Percentiles rank a stretch among this genome's conserved stretches.
These are phyloP conservation scores for Dictyostelium purpureum DNA, from an alignment of 78 protist species.

Conservation along the genomic window DNA sequence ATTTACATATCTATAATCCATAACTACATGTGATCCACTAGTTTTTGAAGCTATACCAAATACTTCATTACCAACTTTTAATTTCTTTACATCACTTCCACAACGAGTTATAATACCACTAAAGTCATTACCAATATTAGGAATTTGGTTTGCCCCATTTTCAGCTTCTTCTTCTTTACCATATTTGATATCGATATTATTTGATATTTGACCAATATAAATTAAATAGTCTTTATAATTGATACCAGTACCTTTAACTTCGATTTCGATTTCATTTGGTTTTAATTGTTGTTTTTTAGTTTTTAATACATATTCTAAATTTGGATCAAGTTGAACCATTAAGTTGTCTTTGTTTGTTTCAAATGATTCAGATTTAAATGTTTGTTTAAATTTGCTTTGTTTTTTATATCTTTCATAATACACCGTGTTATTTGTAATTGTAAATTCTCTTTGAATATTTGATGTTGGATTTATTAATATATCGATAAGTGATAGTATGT, in stretches of 20 bases:
- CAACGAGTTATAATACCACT: constrained; percentile 28
- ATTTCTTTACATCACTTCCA: neutral
- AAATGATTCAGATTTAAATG: neutral
- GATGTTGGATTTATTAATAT: neutral
- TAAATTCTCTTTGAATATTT: neutral
- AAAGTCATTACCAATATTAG: constrained; percentile 17
- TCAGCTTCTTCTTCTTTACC: too few species aligned
- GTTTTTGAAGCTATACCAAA: too few species aligned
- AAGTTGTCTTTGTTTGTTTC: neutral
- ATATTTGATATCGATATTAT: too few species aligned
- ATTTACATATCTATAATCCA: too few species aligned
- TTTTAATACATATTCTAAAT: too few species aligned
- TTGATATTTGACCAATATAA: neutral
- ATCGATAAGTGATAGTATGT: neutral
- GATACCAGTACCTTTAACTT: too few species aligned
- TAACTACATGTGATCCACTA: too few species aligned
- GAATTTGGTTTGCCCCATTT: neutral
- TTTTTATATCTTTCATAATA: neutral
- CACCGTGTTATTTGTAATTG: neutral
- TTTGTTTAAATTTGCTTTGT: neutral
- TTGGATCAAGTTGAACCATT: neutral
- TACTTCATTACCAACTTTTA: too few species aligned
- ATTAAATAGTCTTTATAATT: too few species aligned
- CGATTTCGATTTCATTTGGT: too few species aligned
- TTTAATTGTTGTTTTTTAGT: too few species aligned